Base-by-base conservation (phyloP, 106 monocot species). In the Iris macrosiphon region DNA sequence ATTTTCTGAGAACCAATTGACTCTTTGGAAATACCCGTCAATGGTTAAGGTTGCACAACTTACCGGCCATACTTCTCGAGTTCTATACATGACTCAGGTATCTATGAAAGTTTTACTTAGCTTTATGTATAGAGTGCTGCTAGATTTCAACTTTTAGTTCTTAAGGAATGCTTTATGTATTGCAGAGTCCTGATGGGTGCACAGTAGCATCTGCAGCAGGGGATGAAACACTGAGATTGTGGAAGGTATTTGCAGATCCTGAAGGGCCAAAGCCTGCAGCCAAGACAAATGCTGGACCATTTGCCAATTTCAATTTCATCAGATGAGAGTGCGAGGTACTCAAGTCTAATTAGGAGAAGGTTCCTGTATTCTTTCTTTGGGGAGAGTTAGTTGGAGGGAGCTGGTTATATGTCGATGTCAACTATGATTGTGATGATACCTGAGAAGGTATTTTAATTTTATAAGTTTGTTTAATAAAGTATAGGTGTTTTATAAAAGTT, bases 121-220 rank as follows among this genome's bases (percentile, higher is more conserved):
- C n/a, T n/a, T n/a, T n/a, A n/a, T n/a, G n/a, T n/a, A n/a, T n/a
- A n/a, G n/a, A n/a, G n/a, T n/a, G n/a, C n/a, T n/a, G n/a, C n/a
- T n/a, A n/a, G n/a, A n/a, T n/a, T n/a, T n/a, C n/a, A n/a, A n/a
- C n/a, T n/a, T n/a, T n/a, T n/a, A n/a, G n/a, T n/a, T 21, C 26
- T 37, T 26, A 13, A 29, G 3, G 41, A 52, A 35, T 19, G 18
- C 7, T 18, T 56, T 21, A 12, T 6, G 25, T 22, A 27, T 32
- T 68, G 18, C 59, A 76, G 78, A 79, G 72, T 14, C 78, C 72
- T 2, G 73, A 79, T 52, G 78, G 78, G 6, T 68, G 57, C 45
- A 73, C 63, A 6, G 73, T 79, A 11, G 78, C 72, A 23, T 73
- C 78, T 0, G 72, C 68, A 0, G 72, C 73, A 1, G 73, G 49